A percentile compares a stretch with the other conserved stretches of the same genome.
Evolutionary conservation across 805 yeast genomes (phyloP).

Genomic region (Barnettozyma californica): DNA sequence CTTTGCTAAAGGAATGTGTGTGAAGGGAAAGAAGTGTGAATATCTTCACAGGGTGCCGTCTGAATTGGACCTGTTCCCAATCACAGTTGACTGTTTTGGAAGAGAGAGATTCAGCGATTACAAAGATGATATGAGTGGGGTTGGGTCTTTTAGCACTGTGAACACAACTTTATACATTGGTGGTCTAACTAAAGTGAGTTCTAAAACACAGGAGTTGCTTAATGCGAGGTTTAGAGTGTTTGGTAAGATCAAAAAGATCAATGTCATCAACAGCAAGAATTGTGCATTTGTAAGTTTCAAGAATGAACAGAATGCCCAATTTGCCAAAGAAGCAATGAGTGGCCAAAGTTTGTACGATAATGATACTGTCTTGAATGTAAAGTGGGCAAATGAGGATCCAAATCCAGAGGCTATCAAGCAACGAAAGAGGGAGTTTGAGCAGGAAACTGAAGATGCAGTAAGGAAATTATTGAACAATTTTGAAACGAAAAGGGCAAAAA

Average conservation of each 20-base stretch:
- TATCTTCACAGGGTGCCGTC: slow-evolving; percentile 75
- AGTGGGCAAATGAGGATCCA: slow-evolving; percentile 92
- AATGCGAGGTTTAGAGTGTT: slow-evolving; percentile 58
- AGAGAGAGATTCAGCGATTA: slow-evolving; percentile 78
- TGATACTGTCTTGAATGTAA: slow-evolving; percentile 59
- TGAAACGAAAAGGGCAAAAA: slow-evolving; percentile 14
- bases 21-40: slow-evolving; percentile 68
- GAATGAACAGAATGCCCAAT: slow-evolving; percentile 75
- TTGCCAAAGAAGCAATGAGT: slow-evolving; percentile 93
- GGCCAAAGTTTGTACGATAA: slow-evolving; percentile 62
- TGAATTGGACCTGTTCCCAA: slow-evolving; percentile 49
- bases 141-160: slow-evolving; percentile 68
- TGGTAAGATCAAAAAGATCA: slow-evolving; percentile 68
- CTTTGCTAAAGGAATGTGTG: slow-evolving; percentile 87
- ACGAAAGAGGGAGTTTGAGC: slow-evolving; percentile 33
- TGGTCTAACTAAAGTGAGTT: slow-evolving; percentile 36
- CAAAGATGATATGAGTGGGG: slow-evolving; percentile 91
- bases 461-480: slow-evolving; percentile 33
- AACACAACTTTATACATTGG: slow-evolving; percentile 80
- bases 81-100: slow-evolving; percentile 86
- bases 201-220: slow-evolving; percentile 33
- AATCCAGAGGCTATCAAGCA: slow-evolving; percentile 53
- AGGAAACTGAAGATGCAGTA: slow-evolving; percentile 36
- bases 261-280: slow-evolving; percentile 54
- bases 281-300: slow-evolving; percentile 77